Evolutionary conservation across 2,329 filamentous ascomycete species (phyloP).

Genomic region (Alternaria sp.): DNA sequence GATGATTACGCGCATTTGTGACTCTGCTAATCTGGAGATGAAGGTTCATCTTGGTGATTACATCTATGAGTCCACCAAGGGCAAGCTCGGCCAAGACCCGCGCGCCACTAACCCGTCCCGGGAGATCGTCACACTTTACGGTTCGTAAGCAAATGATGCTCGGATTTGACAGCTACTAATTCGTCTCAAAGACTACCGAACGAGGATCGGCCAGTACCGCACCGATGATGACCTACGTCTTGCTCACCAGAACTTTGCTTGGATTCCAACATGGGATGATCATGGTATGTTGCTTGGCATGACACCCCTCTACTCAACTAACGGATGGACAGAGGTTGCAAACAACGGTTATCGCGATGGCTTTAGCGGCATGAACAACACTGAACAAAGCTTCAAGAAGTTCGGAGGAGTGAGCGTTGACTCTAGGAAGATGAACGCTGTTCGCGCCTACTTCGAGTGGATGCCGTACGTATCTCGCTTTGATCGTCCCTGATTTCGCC

Average conservation of each 20-base stretch:
- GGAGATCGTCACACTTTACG: constrained; percentile 51
- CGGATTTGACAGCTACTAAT: background rate
- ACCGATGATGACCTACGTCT: constrained; percentile 51
- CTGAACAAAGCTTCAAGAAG: constrained; percentile 50
- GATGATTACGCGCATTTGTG: background rate
- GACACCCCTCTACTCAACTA: background rate
- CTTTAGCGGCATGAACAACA: constrained; percentile 51
- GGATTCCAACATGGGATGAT: constrained; percentile 57
- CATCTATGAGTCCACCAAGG: constrained; percentile 50
- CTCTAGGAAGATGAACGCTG: constrained; percentile 56
- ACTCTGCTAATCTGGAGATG: constrained; percentile 24
- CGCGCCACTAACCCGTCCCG: constrained; percentile 38
- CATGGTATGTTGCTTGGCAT: constrained; percentile 1
- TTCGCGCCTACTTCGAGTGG: constrained; percentile 55
- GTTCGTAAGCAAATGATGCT: background rate
- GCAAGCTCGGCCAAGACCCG: constrained; percentile 29
- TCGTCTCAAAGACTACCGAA: constrained; percentile 47
- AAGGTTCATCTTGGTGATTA: constrained; percentile 53
- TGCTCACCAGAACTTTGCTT: constrained; percentile 50
- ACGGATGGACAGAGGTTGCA: constrained; percentile 43
- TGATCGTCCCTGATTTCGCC: constrained; percentile 54
- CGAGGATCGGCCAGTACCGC: constrained; percentile 49
- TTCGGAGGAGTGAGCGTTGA: constrained; percentile 51
- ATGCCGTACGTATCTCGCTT: constrained; percentile 39
- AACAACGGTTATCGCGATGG: constrained; percentile 54